Percentiles rank a stretch among this genome's conserved stretches.
These are phyloP conservation scores for Mortierella sp. DNA, from an alignment of 371 early-diverging fungal genomes.

Conservation along the genomic window DNA sequence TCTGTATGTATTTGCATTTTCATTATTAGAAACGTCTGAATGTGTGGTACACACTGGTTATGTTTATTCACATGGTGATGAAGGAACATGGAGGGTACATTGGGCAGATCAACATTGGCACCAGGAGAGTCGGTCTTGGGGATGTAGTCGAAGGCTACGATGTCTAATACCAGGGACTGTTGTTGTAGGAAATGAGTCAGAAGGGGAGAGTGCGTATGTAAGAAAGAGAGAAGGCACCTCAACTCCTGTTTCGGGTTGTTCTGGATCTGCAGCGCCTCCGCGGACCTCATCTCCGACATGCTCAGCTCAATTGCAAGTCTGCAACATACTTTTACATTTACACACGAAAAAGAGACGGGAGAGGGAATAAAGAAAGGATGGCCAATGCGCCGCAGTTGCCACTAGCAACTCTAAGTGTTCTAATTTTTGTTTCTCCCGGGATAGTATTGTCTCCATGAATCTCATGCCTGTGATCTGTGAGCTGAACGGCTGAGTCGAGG, in stretches of 20 bases:
- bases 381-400: slow-evolving; percentile 5
- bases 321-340: background rate
- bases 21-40: slow-evolving; percentile 51
- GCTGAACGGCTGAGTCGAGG: background rate
- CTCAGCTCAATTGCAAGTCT: background rate
- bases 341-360: background rate
- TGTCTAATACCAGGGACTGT: slow-evolving; percentile 14
- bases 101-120: slow-evolving; percentile 52
- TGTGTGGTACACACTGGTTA: slow-evolving; percentile 57
- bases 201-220: too few species aligned
- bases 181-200: background rate
- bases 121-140: slow-evolving; percentile 45
- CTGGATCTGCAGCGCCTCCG: background rate
- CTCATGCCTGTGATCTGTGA: too few species aligned
- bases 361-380: background rate
- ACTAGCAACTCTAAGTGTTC: background rate
- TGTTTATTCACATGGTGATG: slow-evolving; percentile 57
- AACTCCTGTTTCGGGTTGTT: background rate
- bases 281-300: background rate
- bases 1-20: background rate
- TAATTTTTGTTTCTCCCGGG: background rate
- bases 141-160: slow-evolving; percentile 55
- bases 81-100: slow-evolving; percentile 52
- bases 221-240: background rate
- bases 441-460: background rate